Base-by-base conservation (phyloP, 1,139 yeast genomes). In the Diutina catenulata region DNA sequence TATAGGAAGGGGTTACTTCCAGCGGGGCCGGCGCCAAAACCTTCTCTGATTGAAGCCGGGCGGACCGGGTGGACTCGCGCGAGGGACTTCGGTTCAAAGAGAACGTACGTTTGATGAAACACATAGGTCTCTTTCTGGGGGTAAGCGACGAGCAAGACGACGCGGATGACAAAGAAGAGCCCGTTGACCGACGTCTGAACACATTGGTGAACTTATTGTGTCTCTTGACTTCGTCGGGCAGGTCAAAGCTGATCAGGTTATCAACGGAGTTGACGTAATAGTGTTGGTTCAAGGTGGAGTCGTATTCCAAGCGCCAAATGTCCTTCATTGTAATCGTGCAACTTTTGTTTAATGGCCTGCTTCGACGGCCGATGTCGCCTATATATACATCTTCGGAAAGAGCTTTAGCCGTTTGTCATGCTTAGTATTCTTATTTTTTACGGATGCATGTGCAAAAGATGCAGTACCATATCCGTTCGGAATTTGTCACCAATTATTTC, bases 221-320 rank as follows among this genome's bases (percentile, higher is more conserved):
- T 2, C 35, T 24, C 18, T 21, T 31, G n/a, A 66, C 71, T 46
- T 66, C 71, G 42, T 60, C 54, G 3, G 72, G 71, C 32, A 55
- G 54, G 45, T 66, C 71, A 44, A 64, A 66, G 14, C 63, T 49
- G 11, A 62, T 52, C 3, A 59, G 43, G 36, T 58, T 56, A 38
- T 60, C 63, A 22, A 44, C 42, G 14, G 53, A 46, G 47, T 64
- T 60, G 24, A 56, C 42, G 43, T 62, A 66, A 49, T 65, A 65
- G 43, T 60, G 53, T 45, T 63, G 66, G 33, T 60, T 52, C 39
- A 66, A 51, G 18, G 52, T 49, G 3, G 49, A 42, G 45, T 66
- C 71, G 46, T 49, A 66, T 25, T 49, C 47, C 19, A 51, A 43
- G 36, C 44, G 44, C 55, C 55, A 53, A 40, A 38, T 41, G 16